phyloP scores from a whole-genome alignment of 345 rosid species.

The Clarkia xantiana region DNA sequence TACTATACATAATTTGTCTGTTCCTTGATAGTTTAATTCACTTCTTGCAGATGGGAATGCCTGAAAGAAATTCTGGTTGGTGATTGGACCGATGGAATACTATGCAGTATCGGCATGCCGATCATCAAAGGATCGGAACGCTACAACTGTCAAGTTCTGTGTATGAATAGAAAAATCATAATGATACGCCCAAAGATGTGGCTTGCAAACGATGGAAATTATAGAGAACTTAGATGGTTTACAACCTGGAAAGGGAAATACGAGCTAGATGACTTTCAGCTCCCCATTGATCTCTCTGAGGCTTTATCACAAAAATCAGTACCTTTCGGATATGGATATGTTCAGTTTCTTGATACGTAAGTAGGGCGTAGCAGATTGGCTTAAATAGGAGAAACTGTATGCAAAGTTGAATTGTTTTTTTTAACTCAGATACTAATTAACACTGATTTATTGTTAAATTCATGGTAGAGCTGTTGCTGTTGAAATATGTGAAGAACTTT shows the following conservation, averaged over 20 bases:
- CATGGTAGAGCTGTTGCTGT: slow-evolving; percentile 72
- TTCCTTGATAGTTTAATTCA: too few species aligned
- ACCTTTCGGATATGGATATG: slow-evolving; percentile 81
- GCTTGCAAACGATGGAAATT: slow-evolving; percentile 88
- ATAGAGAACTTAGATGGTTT: slow-evolving; percentile 84
- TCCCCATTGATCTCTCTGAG: slow-evolving; percentile 53
- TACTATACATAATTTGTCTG: too few species aligned
- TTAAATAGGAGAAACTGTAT: too few species aligned
- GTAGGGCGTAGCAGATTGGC: slow-evolving; percentile 5
- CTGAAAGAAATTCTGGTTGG: slow-evolving; percentile 67
- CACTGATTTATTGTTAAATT: not conserved
- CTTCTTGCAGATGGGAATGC: slow-evolving; percentile 73
- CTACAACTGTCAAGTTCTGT: slow-evolving; percentile 84
- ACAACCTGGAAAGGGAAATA: slow-evolving; percentile 71
- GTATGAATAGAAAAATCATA: slow-evolving; percentile 63
- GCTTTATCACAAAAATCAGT: slow-evolving; percentile 61
- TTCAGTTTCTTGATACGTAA: slow-evolving; percentile 84
- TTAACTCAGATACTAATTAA: too few species aligned
- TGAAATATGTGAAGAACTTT: slow-evolving; percentile 92
- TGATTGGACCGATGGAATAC: slow-evolving; percentile 73
- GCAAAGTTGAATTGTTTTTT: too few species aligned
- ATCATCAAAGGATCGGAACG: slow-evolving; percentile 76
- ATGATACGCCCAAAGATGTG: slow-evolving; percentile 92
- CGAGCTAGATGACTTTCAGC: slow-evolving; percentile 61
- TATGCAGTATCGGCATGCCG: slow-evolving; percentile 97